phyloP scores from a whole-genome alignment of 768 basidiomycete genomes.

The Suillus paluster region DNA sequence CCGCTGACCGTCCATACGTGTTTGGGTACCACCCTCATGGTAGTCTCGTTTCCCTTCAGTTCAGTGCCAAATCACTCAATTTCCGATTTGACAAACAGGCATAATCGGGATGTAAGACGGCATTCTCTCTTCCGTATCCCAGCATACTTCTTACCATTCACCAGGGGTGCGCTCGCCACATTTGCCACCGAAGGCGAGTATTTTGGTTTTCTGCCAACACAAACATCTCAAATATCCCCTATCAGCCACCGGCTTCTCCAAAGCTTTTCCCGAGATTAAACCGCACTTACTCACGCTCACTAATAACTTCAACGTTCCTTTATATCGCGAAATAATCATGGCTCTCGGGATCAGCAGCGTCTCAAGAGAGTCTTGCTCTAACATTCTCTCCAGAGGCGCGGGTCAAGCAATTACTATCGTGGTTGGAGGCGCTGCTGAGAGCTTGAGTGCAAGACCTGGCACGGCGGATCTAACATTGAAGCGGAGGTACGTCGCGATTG shows the following conservation, averaged over 20 bases:
- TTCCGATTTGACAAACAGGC: constrained; percentile 51
- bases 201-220: constrained; percentile 3
- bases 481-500: constrained; percentile 53
- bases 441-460: constrained; percentile 92
- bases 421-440: constrained; percentile 95
- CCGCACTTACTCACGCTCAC: constrained; percentile 92
- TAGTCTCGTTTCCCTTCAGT: constrained; percentile 7
- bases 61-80: constrained; percentile 10
- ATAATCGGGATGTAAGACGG: constrained; percentile 93
- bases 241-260: constrained; percentile 87
- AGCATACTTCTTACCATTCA: not conserved
- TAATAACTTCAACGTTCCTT: constrained; percentile 88
- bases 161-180: constrained; percentile 92
- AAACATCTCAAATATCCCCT: constrained; percentile 6
- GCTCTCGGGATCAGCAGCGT: constrained; percentile 92
- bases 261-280: constrained; percentile 85
- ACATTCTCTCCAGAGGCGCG: constrained; percentile 70
- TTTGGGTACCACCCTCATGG: constrained; percentile 99
- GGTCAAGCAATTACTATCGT: constrained; percentile 89
- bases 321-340: constrained; percentile 92
- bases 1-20: constrained; percentile 90
- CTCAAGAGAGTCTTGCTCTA: constrained; percentile 86
- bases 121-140: not conserved
- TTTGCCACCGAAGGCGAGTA: constrained; percentile 88
- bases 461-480: constrained; percentile 88